Base-by-base conservation (phyloP, 2,329 filamentous ascomycete species). In the Lecanicillium sp. region DNA sequence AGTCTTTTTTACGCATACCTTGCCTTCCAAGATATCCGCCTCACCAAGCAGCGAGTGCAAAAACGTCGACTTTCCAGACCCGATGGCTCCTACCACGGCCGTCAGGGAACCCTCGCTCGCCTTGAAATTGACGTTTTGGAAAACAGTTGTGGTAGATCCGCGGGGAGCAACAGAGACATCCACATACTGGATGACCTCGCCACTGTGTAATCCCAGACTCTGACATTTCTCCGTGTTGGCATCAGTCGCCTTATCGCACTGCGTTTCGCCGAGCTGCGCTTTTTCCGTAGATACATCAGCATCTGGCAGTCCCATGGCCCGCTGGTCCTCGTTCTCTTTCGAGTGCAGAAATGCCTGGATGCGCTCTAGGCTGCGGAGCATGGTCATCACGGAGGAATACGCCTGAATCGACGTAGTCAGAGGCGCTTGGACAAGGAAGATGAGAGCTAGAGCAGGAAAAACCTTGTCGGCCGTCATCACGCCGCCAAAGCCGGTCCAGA, bases 321-420 rank as follows among this genome's bases (percentile, higher is more conserved):
- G 35, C 2, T 14, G 10, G 8, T 47, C 45, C 4, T 15, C 12
- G 10, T 8, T 20, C 15, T 48, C 45, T 9, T 23, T 4, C 19
- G 15, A 9, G 8, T 6, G 29, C 8, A 73, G 51, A n/a, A 67
- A 70, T 0, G 47, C 54, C 33, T 70, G 67, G 1, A 72, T 62
- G 2, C 67, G 59, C 20, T 54, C 50, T 5, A 65, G 47, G 42
- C 67, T 69, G 1, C 61, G 56, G 17, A 69, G 30, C 0, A 58
- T 60, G 0, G 63, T 56, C 12, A 69, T 52, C 0, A 69, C 40
- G 0, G 27, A 21, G 0, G 67, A 66, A 3, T 69, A 51, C 2
- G 42, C 50, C 35, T 69, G 62, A 10, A 71, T 62, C 0, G 70
- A 35, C 3, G 35, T 21, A 1, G 54, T 37, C 0, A 71, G 51